Base-by-base conservation (phyloP, 225 moss, liverwort and hornwort species). In the Sphagnum tenellum region DNA sequence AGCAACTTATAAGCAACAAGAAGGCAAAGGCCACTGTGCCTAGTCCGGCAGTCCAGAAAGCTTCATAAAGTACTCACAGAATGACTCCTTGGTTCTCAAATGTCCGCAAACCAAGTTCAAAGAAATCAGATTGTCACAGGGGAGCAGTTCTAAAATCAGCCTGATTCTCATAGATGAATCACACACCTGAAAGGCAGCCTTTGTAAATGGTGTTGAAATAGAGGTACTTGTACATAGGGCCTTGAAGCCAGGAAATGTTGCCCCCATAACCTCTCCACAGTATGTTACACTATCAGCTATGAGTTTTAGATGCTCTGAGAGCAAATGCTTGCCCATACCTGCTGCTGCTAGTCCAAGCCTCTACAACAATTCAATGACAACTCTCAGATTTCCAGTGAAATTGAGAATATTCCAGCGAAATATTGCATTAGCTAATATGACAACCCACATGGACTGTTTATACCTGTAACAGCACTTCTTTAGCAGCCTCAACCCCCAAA, bases 401-500 rank as follows among this genome's bases (percentile, higher is more conserved):
- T 29, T 29, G 29, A 29, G 29, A 29, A 29, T 29, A 29, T 29
- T 29, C 29, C 29, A 29, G 29, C 29, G 1, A 29, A 29, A 29
- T 29, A 29, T 29, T 29, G 29, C 29, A 29, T 29, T 29, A 29
- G 29, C 29, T 29, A 29, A 29, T 29, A 29, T 29, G 29, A 29
- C 29, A 29, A 29, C 29, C 29, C 29, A 29, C 29, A 29, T 29
- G 29, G 29, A 29, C 29, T 29, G 29, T 29, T 2, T 52, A 9
- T 70, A 95, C 94, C 94, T 89, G 86, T 60, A 80, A 62, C 60
- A 95, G 75, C 48, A 74, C 71, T 61, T 61, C 71, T 59, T 70
- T 81, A 10, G 93, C 89, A 77, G 90, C 93, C 78, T 93, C 93
- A 63, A 98, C 68, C 14, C 98, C 98, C 3, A 87, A 82, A 45